These are phyloP conservation scores for Venturia aucupariae DNA, from an alignment of 2,329 filamentous ascomycete species.

Conservation along the genomic window DNA sequence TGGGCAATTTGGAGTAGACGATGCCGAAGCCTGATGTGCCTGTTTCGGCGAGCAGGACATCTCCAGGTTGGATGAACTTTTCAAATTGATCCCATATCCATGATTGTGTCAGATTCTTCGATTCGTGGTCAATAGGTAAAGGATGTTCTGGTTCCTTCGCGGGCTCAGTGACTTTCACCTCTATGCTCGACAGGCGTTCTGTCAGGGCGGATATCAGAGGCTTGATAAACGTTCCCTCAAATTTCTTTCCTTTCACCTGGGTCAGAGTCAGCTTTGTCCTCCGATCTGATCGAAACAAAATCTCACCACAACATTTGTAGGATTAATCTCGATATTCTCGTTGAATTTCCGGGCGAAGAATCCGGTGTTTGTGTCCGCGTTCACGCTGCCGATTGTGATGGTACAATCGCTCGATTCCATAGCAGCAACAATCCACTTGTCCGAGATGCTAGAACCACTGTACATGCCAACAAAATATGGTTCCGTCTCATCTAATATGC, in stretches of 20 bases:
- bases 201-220: slow-evolving; percentile 26
- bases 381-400: slow-evolving; percentile 31
- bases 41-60: slow-evolving; percentile 34
- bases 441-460: slow-evolving; percentile 29
- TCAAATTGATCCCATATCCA: slow-evolving; percentile 35
- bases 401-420: slow-evolving; percentile 29
- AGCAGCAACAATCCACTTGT: slow-evolving; percentile 28
- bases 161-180: background rate
- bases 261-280: background rate
- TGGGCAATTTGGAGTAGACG: slow-evolving; percentile 26
- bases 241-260: slow-evolving; percentile 25
- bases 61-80: slow-evolving; percentile 27
- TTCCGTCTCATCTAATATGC: slow-evolving; percentile 33
- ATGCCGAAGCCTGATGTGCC: slow-evolving; percentile 33
- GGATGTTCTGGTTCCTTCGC: slow-evolving; percentile 12
- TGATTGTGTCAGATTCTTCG: slow-evolving; percentile 34
- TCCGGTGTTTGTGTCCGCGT: slow-evolving; percentile 35
- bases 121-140: slow-evolving; percentile 17
- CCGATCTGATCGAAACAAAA: background rate
- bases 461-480: slow-evolving; percentile 33
- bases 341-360: slow-evolving; percentile 30
- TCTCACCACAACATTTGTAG: slow-evolving; percentile 27
- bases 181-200: slow-evolving; percentile 19
- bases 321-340: slow-evolving; percentile 29
- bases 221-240: slow-evolving; percentile 29